Base-by-base conservation (phyloP, 805 yeast genomes). In the Isabelozyma gotoi region DNA sequence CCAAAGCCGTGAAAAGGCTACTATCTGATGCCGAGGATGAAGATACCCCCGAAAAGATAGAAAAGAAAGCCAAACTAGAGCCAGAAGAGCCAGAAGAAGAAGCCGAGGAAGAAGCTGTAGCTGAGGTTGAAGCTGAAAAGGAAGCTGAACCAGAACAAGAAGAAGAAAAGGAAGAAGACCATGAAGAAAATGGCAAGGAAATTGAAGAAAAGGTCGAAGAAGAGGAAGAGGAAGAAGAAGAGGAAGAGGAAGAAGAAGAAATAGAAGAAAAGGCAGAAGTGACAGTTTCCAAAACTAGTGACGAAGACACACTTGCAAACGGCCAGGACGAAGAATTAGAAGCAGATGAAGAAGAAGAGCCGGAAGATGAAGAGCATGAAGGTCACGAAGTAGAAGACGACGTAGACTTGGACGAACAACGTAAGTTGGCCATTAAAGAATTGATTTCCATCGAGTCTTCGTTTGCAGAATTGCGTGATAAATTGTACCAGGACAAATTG, bases 391-490 rank as follows among this genome's bases (percentile, higher is more conserved):
- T 47, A 1, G 52, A 48, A 5, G 53, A 55, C 5, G 56, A 47
- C 19, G 52, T 53, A 2, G 59, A 59, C 36, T 44, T 68, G 39
- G 71, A 68, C 45, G 71, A 69, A 44, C 73, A 69, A 47, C 50
- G 94, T 11, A 73, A 77, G 44, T 73, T 76, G 19, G 96, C 96
- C 2, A 71, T 92, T 41, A 77, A 78, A 40, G 85, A 80, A 41
- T 78, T 94, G 41, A 84, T 90, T 2, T 80, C 78, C 18, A 89
- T 94, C 45, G 99, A 94, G 60, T 72, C 84, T 34, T 85, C 85
- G 42, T 94, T 91, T 73, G 97, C 98, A 5, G 74, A 78, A 48
- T 72, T 92, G 43, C 80, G 97, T 49, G 97, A 94, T 62, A 77
- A 78, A 55, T 69, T 94, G 39, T 92, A 86, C 63, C 90, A 85